Conservation (phyloP, 441 rosid genomes). For the Pelargonium australe region DNA sequence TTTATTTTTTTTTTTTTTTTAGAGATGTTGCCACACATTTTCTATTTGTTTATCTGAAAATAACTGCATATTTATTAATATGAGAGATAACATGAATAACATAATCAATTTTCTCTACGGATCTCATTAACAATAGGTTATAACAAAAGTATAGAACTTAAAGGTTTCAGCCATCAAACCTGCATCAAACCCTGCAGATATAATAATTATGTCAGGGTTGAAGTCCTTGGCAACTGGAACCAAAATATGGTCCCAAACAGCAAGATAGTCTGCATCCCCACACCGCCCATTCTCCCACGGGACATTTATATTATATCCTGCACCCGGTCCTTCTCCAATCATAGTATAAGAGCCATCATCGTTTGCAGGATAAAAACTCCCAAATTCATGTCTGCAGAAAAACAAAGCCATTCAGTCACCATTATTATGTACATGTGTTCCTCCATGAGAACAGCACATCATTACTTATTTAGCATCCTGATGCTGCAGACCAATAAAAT, state of each 20-base stretch:
- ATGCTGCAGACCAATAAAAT: neutral
- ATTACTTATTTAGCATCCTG: neutral
- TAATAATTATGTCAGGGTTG: slow-evolving; percentile 63
- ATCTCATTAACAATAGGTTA: neutral
- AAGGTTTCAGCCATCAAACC: slow-evolving; percentile 36
- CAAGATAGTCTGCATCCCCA: slow-evolving; percentile 91
- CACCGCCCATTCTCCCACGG: slow-evolving; percentile 90
- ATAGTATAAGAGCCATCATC: slow-evolving; percentile 71
- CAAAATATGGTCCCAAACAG: slow-evolving; percentile 90
- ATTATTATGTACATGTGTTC: neutral
- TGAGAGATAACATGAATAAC: neutral
- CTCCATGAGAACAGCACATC: neutral
- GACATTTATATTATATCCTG: slow-evolving; percentile 88
- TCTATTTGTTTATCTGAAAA: no score
- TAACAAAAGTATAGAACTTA: neutral
- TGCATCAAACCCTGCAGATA: slow-evolving; percentile 99
- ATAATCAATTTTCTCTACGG: neutral
- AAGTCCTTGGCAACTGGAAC: slow-evolving; percentile 79
- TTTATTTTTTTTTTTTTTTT: no score
- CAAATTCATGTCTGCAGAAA: slow-evolving; percentile 74
- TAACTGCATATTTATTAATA: neutral
- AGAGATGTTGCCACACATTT: no score
- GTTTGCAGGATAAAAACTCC: slow-evolving; percentile 73
- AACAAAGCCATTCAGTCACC: slow-evolving; percentile 19
- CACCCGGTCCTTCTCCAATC: slow-evolving; percentile 89